Evolutionary conservation across 2,329 filamentous ascomycete species (phyloP).

Genomic region (Aspergillus niger): DNA sequence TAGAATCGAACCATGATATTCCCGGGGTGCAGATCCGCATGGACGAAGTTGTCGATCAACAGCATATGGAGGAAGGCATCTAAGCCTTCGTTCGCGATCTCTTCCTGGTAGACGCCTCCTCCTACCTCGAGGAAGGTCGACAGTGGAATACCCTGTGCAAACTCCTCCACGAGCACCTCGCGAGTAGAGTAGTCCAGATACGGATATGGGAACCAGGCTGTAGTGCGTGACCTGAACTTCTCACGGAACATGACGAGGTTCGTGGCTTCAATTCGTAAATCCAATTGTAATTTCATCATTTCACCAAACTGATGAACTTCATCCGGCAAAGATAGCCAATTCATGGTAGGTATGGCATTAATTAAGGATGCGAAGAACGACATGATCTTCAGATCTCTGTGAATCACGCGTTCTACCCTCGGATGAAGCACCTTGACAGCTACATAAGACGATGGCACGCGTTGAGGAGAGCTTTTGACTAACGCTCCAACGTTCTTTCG

Average conservation of each 20-base stretch:
- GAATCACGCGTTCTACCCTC: conserved; percentile 81
- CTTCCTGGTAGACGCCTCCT: conserved; percentile 87
- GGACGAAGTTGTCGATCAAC: conserved; percentile 94
- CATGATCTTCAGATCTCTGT: conserved; percentile 94
- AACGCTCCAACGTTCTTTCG: conserved; percentile 80
- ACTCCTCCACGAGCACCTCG: conserved; percentile 91
- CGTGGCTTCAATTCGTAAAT: conserved; percentile 89
- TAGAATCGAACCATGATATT: conserved; percentile 99
- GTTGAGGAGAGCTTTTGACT: conserved; percentile 80
- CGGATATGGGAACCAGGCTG: conserved; percentile 95
- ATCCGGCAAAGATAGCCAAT: conserved; percentile 95
- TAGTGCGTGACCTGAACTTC: conserved; percentile 85
- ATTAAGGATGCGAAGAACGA: conserved; percentile 80
- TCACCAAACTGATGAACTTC: conserved; percentile 92
- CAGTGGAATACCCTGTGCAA: conserved; percentile 89
- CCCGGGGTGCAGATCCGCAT: conserved; percentile 92
- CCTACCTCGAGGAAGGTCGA: conserved; percentile 88
- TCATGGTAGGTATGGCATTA: conserved; percentile 87
- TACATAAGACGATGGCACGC: conserved; percentile 88
- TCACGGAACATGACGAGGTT: conserved; percentile 84
- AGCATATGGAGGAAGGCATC: conserved; percentile 97
- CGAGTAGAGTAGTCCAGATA: conserved; percentile 91
- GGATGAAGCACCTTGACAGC: conserved; percentile 96
- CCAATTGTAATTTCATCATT: conserved; percentile 98
- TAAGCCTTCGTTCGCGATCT: conserved; percentile 91